Conservation (phyloP, 2,329 filamentous ascomycete genomes). For the Plenodomus tracheiphilus region DNA sequence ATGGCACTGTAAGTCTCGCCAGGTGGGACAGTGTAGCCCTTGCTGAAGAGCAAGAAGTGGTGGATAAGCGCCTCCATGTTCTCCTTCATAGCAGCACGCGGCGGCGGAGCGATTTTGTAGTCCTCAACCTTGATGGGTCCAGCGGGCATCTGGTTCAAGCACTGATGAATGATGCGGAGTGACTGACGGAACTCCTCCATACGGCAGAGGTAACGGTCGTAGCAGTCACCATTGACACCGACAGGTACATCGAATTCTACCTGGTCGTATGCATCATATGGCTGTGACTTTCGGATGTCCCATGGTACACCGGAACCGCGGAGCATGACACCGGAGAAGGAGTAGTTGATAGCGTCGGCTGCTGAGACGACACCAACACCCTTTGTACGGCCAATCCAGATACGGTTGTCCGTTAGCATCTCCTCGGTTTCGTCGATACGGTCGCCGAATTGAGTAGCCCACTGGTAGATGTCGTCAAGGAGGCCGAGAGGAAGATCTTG, state of each 20-base stretch:
- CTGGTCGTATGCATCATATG: slow-evolving; percentile 96
- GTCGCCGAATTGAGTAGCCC: slow-evolving; percentile 98
- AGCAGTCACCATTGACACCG: slow-evolving; percentile 96
- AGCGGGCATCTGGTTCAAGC: slow-evolving; percentile 96
- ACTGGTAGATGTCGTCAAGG: slow-evolving; percentile 98
- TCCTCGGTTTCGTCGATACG: slow-evolving; percentile 99
- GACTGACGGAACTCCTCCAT: slow-evolving; percentile 99
- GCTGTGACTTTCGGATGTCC: slow-evolving; percentile 95
- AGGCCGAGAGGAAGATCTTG: slow-evolving; percentile 93
- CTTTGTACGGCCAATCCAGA: slow-evolving; percentile 94
- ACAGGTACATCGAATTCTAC: slow-evolving; percentile 99
- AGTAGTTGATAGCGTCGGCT: slow-evolving; percentile 93
- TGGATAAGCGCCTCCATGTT: slow-evolving; percentile 99
- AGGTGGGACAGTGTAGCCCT: slow-evolving; percentile 95
- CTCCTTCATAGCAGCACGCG: slow-evolving; percentile 99
- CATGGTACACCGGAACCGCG: slow-evolving; percentile 94
- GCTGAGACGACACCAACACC: slow-evolving; percentile 90
- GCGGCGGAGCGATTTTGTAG: slow-evolving; percentile 96
- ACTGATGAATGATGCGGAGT: slow-evolving; percentile 97
- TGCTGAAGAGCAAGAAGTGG: slow-evolving; percentile 98
- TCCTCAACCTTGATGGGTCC: slow-evolving; percentile 95
- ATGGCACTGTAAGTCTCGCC: slow-evolving; percentile 98
- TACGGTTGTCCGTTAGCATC: slow-evolving; percentile 97
- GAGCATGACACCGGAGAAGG: slow-evolving; percentile 96
- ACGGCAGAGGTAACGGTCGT: slow-evolving; percentile 97